Conservation (phyloP, 805 yeast species). For the Scheffersomyces stipitis region DNA sequence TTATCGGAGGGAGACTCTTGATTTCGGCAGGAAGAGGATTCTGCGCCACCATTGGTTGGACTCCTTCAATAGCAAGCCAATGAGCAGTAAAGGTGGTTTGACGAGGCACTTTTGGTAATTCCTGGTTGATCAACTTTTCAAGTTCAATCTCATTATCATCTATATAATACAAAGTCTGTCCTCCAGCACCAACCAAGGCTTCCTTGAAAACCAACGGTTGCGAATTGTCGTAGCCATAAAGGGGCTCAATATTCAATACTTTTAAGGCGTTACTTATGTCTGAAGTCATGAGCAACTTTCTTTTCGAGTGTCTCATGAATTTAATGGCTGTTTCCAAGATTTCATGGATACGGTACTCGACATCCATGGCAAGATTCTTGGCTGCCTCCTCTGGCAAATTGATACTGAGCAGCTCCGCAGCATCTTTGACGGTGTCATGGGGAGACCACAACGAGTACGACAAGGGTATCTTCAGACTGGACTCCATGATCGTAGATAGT, state of each 20-base stretch:
- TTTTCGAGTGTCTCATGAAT: slow-evolving; percentile 91
- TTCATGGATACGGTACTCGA: slow-evolving; percentile 96
- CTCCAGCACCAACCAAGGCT: slow-evolving; percentile 80
- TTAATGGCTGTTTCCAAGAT: slow-evolving; percentile 93
- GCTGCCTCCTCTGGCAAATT: slow-evolving; percentile 88
- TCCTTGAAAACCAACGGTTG: slow-evolving; percentile 78
- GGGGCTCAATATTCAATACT: slow-evolving; percentile 88
- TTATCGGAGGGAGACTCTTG: slow-evolving; percentile 69
- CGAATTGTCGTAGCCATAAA: slow-evolving; percentile 79
- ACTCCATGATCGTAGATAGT: no score
- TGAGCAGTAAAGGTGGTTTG: slow-evolving; percentile 90
- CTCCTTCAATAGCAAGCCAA: slow-evolving; percentile 98
- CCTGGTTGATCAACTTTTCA: slow-evolving; percentile 89
- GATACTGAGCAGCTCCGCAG: slow-evolving; percentile 88
- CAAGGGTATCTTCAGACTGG: slow-evolving; percentile 49
- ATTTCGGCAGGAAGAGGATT: slow-evolving; percentile 86
- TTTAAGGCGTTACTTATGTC: slow-evolving; percentile 82
- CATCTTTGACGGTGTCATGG: slow-evolving; percentile 93
- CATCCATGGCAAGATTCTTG: slow-evolving; percentile 95
- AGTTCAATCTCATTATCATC: slow-evolving; percentile 93
- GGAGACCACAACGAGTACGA: slow-evolving; percentile 98
- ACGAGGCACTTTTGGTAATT: slow-evolving; percentile 93
- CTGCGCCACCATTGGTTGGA: slow-evolving; percentile 96
- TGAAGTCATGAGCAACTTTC: slow-evolving; percentile 74
- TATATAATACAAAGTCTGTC: slow-evolving; percentile 88